Evolutionary conservation across 768 basidiomycete genomes (phyloP).

Genomic region (Mrakia frigida): DNA sequence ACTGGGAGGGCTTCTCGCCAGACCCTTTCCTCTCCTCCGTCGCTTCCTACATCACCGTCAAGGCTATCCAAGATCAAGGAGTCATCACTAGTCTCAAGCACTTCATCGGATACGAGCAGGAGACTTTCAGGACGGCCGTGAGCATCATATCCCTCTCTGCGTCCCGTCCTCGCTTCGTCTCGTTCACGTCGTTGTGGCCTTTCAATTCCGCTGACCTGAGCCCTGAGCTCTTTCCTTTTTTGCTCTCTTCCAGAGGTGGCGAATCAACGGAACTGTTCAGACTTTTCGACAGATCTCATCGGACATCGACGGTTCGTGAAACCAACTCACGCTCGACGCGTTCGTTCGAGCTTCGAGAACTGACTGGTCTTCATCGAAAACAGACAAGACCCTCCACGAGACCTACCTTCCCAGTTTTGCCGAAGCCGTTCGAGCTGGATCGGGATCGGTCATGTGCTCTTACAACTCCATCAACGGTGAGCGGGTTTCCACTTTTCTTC

Average conservation of each 20-base stretch:
- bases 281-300: background rate
- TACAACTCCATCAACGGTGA: slow-evolving; percentile 24
- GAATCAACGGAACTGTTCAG: slow-evolving; percentile 7
- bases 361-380: background rate
- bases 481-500: background rate
- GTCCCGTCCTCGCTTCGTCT: background rate
- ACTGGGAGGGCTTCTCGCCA: slow-evolving; percentile 33
- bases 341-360: background rate
- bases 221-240: background rate
- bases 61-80: slow-evolving; percentile 35
- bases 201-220: no score
- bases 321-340: background rate
- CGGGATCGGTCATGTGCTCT: slow-evolving; percentile 21
- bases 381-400: slow-evolving; percentile 43
- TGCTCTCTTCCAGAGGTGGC: background rate
- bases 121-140: slow-evolving; percentile 35
- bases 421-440: slow-evolving; percentile 45
- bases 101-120: slow-evolving; percentile 41
- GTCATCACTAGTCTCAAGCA: slow-evolving; percentile 41
- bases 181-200: background rate
- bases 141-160: background rate
- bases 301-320: background rate
- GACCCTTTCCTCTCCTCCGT: slow-evolving; percentile 33
- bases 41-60: slow-evolving; percentile 33
- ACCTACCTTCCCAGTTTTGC: slow-evolving; percentile 46